Conservation (phyloP, 75 land plant species). For the Pseudotsuga menziesii region DNA sequence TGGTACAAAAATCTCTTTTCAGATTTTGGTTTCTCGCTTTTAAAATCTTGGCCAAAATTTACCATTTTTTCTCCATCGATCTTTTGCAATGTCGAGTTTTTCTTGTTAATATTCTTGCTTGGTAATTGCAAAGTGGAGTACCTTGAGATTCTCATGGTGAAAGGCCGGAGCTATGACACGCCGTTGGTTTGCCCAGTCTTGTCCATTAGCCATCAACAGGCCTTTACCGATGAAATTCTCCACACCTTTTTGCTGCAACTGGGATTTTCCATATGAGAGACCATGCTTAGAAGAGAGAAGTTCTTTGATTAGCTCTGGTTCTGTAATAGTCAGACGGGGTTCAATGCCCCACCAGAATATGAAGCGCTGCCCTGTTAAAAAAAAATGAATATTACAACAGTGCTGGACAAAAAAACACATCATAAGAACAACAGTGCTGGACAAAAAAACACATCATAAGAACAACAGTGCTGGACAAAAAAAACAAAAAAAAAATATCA, state of each 20-base stretch:
- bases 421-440: neutral
- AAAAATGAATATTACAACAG: neutral
- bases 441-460: no score
- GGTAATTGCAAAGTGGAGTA: neutral
- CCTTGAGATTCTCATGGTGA: slow-evolving; percentile 27
- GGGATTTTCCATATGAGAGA: slow-evolving; percentile 17
- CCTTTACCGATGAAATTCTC: slow-evolving; percentile 16
- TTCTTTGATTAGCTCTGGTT: slow-evolving; percentile 36
- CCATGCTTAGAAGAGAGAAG: slow-evolving; percentile 13
- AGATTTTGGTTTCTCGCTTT: neutral
- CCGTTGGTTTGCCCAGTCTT: slow-evolving; percentile 24
- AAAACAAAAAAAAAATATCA: no score
- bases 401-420: neutral
- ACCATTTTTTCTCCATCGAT: no score
- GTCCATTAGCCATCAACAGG: slow-evolving; percentile 19
- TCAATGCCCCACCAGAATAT: slow-evolving; percentile 19
- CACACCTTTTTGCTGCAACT: slow-evolving; percentile 19
- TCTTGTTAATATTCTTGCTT: no score
- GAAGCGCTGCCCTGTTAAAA: slow-evolving; percentile 16
- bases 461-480: neutral
- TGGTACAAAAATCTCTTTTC: neutral
- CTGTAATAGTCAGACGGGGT: slow-evolving; percentile 16
- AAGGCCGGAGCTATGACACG: slow-evolving; percentile 20
- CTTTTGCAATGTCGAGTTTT: no score
- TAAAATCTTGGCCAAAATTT: no score